Base-by-base conservation (phyloP, 2,329 filamentous ascomycete species). In the Colletotrichum sp. region DNA sequence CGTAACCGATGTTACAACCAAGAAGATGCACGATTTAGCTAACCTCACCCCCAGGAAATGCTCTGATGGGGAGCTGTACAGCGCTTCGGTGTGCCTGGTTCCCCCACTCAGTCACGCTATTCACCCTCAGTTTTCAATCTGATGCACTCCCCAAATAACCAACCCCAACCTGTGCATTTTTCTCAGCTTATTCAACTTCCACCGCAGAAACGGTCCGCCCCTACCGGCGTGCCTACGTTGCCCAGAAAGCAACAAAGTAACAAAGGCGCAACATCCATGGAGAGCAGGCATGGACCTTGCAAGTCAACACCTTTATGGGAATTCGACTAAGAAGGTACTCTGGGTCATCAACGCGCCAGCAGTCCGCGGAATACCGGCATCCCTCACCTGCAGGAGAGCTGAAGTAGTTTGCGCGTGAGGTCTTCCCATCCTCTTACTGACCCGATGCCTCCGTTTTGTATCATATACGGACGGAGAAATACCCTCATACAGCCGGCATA, bases 161-260 rank as follows among this genome's bases (percentile, higher is more conserved):
- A 56, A 62, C 58, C 36, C 73, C 55, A 68, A 66, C 73, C 32
- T 52, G 34, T 62, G 43, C 43, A 52, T 2, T 52, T 75, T 77
- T 71, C 68, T 72, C 71, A 52, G 70, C 66, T 70, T 77, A 43
- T 39, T 39, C 70, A 62, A 75, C 78, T 71, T 77, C 78, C 70
- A 79, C 80, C 83, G 84, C 85, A 82, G 82, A 79, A 77, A 80
- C 85, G 85, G 85, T 84, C 85, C 85, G 85, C 80, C 78, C 81
- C 80, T 84, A 82, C 85, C 85, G 85, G 83, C 78, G 78, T 85
- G 82, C 80, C 82, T 81, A 82, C 83, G 81, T 82, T 70, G 78
- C 79, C 80, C 79, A 79, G 76, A 75, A 80, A 76, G 75, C 78
- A 74, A 78, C 78, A 81, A 13, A 52, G 12, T 22, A 81, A 81